Evolutionary conservation across 257 asterid species (phyloP), one percentile per base, ranked within the genome.

Genomic region (Linaria vulgaris): DNA sequence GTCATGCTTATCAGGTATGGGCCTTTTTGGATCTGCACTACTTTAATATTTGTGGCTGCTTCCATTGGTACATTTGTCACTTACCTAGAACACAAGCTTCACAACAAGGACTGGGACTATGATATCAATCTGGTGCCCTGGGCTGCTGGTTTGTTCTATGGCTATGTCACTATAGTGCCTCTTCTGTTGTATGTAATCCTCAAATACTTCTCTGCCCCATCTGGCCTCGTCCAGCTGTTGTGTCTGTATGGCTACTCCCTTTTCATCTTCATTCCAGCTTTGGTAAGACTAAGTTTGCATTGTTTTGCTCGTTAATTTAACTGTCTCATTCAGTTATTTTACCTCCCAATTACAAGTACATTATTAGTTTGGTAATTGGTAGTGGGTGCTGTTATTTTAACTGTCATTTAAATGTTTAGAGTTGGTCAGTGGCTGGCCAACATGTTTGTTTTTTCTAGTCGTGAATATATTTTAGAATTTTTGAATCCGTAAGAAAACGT

Each of bases 11-110:
- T 30, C 82, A 94, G 97, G 81, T 94, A 92, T 59, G 99, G 99
- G 49, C 99, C 99, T 58, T 92, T 92, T 83, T 92, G 99, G 99
- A 92, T 92, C 71, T 92, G 99, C 90, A 87, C 94, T 31, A 92
- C 97, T 64, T 74, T 92, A 79, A 88, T 89, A 68, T 92, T 92
- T 69, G 99, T 92, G 44, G 99, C 99, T 0, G 99, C 99, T 60
- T 74, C 97, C 59, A 89, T 92, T 69, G 95, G 99, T 67, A 89
- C 99, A 71, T 92, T 92, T 77, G 91, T 90, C 30, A 87, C 97
- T 72, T 92, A 85, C 69, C 47, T 92, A 76, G 78, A 96, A 7
- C 96, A 89, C 90, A 92, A 89, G 78, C 76, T 87, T 62, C 91
- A 89, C 59, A 71, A 81, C 0, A 89, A 85, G 77, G 96, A 85